phyloP scores from a whole-genome alignment of 768 basidiomycete genomes.

The Agrocybe pediades region DNA sequence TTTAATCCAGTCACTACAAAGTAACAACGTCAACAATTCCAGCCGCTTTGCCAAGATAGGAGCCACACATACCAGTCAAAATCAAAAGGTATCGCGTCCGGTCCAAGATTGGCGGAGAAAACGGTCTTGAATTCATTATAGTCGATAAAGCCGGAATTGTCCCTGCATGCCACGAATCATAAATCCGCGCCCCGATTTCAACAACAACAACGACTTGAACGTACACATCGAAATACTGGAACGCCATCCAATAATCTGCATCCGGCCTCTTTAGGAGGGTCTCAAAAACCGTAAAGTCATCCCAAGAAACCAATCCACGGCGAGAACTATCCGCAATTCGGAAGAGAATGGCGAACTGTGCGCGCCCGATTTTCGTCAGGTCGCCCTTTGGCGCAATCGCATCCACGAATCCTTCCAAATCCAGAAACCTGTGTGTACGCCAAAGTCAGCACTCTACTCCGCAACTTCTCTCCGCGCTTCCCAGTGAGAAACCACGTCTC shows the following conservation, averaged over 20 bases:
- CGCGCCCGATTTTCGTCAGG: conserved; percentile 81
- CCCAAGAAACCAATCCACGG: conserved; percentile 84
- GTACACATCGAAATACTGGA: conserved; percentile 94
- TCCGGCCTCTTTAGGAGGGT: conserved; percentile 91
- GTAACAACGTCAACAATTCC: conserved; percentile 2
- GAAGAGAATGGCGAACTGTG: conserved; percentile 90
- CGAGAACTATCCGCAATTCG: conserved; percentile 81
- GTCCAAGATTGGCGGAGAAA: conserved; percentile 76
- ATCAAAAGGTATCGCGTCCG: conserved; percentile 89
- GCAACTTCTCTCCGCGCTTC: conserved; percentile 8
- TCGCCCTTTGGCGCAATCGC: conserved; percentile 91
- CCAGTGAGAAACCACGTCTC: too few species aligned
- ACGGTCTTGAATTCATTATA: conserved; percentile 96
- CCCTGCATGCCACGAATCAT: conserved; percentile 45
- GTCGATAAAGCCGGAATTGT: conserved; percentile 89
- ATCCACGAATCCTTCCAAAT: conserved; percentile 87
- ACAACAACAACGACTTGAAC: conserved; percentile 29
- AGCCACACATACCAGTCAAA: conserved; percentile 69
- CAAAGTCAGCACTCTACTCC: conserved; percentile 13
- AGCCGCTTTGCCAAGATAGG: neutral
- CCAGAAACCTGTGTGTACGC: conserved; percentile 66
- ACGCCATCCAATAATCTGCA: conserved; percentile 96
- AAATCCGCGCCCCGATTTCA: neutral
- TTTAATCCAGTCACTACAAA: conserved; percentile 87
- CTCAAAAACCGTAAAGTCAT: conserved; percentile 96